phyloP scores from a whole-genome alignment of 2,329 filamentous ascomycete species.

The Plectosphaerella cucumerina region DNA sequence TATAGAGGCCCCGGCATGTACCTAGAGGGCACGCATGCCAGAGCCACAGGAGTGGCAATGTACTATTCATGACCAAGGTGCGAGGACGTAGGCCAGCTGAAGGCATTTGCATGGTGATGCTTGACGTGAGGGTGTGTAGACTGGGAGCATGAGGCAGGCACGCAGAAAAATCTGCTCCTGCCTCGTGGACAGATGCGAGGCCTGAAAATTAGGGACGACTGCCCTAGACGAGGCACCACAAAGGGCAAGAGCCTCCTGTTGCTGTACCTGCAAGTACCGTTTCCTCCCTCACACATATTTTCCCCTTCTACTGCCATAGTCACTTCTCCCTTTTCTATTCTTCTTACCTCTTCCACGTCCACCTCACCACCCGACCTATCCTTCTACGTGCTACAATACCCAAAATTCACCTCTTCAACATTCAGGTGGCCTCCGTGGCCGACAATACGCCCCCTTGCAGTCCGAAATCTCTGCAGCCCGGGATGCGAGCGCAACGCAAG shows the following conservation, averaged over 20 bases:
- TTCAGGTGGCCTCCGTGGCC: background rate
- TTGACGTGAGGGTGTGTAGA: too few species aligned
- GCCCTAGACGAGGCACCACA: too few species aligned
- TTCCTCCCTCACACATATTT: background rate
- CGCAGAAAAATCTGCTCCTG: background rate
- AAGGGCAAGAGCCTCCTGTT: too few species aligned
- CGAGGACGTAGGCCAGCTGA: too few species aligned
- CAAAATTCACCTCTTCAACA: background rate
- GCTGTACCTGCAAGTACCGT: too few species aligned
- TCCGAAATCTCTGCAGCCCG: background rate
- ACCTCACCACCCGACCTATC: background rate
- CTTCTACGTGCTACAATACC: background rate
- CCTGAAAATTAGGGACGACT: too few species aligned
- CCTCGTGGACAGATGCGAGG: background rate
- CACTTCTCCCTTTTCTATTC: too few species aligned
- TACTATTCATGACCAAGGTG: conserved; percentile 20
- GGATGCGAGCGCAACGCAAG: background rate
- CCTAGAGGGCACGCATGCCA: conserved; percentile 15
- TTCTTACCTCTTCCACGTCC: background rate
- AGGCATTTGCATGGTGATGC: too few species aligned
- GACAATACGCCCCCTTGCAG: background rate
- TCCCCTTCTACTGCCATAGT: background rate
- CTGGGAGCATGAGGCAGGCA: background rate
- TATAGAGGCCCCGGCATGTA: conserved; percentile 6
- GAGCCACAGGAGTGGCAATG: conserved; percentile 24